Percentiles rank a stretch among this genome's conserved stretches.
These are phyloP conservation scores for Ustilago sp. DNA, from an alignment of 1,284 basidiomycete genomes.

Conservation along the genomic window DNA sequence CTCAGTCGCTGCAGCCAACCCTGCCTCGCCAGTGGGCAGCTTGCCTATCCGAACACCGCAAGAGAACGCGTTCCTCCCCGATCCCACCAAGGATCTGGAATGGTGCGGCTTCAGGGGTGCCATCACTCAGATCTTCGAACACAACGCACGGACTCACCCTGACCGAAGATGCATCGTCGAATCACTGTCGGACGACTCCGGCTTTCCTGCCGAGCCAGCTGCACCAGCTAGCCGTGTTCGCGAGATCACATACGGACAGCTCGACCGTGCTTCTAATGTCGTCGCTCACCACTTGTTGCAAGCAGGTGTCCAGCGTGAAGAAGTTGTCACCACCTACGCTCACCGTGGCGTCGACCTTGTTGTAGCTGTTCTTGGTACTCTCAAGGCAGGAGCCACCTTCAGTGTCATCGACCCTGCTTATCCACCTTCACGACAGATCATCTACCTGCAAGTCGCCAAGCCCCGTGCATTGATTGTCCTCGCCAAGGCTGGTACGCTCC, in stretches of 20 bases:
- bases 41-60: constrained; percentile 72
- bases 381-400: constrained; percentile 97
- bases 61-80: constrained; percentile 83
- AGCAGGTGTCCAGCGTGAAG: constrained; percentile 87
- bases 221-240: constrained; percentile 73
- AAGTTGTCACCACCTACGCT: constrained; percentile 99
- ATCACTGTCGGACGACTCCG: constrained; percentile 73
- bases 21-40: constrained; percentile 65
- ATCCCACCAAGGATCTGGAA: constrained; percentile 86
- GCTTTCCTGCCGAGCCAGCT: constrained; percentile 76
- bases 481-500: constrained; percentile 87
- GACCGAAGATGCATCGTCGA: constrained; percentile 66
- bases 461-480: constrained; percentile 94
- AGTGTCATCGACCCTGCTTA: constrained; percentile 99
- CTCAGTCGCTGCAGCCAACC: constrained; percentile 76
- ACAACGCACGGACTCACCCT: constrained; percentile 62
- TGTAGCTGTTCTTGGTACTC: constrained; percentile 94
- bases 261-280: constrained; percentile 87
- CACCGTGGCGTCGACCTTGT: constrained; percentile 96
- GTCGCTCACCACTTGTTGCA: constrained; percentile 90
- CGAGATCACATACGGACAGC: constrained; percentile 82
- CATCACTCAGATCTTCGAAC: constrained; percentile 79
- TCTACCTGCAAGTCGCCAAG: constrained; percentile 92
- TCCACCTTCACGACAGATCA: constrained; percentile 91
- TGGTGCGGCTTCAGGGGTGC: constrained; percentile 98